Evolutionary conservation across 78 protist genomes (phyloP).

Genomic region (Capsaspora owczarzaki): DNA sequence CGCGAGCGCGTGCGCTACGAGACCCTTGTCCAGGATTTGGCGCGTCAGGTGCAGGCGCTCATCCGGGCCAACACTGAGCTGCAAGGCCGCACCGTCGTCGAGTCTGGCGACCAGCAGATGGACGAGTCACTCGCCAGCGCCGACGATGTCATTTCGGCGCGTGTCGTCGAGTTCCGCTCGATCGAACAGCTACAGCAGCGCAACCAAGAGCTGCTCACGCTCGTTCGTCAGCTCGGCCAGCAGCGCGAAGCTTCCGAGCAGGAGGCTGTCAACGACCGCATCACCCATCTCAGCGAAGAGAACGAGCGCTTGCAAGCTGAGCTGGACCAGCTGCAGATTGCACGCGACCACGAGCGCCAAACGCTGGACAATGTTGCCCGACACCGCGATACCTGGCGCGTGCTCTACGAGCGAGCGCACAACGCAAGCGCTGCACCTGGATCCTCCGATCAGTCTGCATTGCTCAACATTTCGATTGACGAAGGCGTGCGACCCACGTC

Average conservation of each 20-base stretch:
- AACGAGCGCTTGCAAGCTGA: background rate
- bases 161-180: background rate
- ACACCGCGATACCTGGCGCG: constrained; percentile 11
- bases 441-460: background rate
- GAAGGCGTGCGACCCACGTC: background rate
- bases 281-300: background rate
- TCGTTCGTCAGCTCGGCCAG: background rate
- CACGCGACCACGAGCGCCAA: background rate
- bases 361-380: background rate
- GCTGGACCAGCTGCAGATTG: background rate
- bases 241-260: background rate
- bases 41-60: background rate
- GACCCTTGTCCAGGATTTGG: background rate
- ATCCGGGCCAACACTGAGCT: background rate
- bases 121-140: background rate
- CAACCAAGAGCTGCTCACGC: background rate
- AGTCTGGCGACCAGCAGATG: background rate
- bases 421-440: background rate
- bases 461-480: no score
- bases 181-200: background rate
- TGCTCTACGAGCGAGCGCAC: background rate
- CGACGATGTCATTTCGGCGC: background rate
- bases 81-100: background rate
- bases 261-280: background rate
- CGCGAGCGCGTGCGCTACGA: background rate